These are phyloP conservation scores for Isatis tinctoria DNA, from an alignment of 345 rosid genomes.

Conservation along the genomic window DNA sequence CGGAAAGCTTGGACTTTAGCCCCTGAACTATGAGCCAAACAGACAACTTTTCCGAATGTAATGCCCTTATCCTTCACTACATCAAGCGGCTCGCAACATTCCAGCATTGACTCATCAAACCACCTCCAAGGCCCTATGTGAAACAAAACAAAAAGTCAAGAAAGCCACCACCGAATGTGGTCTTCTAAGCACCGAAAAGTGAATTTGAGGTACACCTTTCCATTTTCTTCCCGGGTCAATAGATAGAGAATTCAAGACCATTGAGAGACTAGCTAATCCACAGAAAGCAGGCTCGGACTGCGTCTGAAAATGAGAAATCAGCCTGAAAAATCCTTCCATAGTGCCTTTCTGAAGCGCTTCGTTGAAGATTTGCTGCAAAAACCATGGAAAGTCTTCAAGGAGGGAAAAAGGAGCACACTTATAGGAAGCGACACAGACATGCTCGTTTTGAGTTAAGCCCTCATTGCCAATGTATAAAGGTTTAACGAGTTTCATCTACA, in stretches of 20 bases:
- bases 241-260: constrained; percentile 89
- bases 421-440: background rate
- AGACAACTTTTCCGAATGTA: constrained; percentile 84
- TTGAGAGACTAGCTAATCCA: constrained; percentile 82
- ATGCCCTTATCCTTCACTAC: constrained; percentile 76
- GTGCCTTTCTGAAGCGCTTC: constrained; percentile 88
- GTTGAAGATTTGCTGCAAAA: constrained; percentile 61
- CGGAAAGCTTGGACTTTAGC: constrained; percentile 88
- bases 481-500: background rate
- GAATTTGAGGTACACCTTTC: constrained; percentile 48
- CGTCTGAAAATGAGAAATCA: constrained; percentile 82
- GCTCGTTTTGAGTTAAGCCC: background rate
- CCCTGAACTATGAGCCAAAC: constrained; percentile 89
- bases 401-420: background rate
- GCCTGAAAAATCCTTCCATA: constrained; percentile 83
- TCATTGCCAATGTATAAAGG: background rate
- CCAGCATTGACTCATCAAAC: constrained; percentile 97
- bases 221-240: constrained; percentile 79
- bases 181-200: background rate
- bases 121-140: constrained; percentile 97
- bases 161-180: background rate
- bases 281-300: constrained; percentile 93
- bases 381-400: background rate
- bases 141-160: constrained; percentile 1
- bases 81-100: constrained; percentile 90